Evolutionary conservation across 1,284 basidiomycete species (phyloP), one percentile per base, ranked within the genome.

Genomic region (Puccinia novopanici): DNA sequence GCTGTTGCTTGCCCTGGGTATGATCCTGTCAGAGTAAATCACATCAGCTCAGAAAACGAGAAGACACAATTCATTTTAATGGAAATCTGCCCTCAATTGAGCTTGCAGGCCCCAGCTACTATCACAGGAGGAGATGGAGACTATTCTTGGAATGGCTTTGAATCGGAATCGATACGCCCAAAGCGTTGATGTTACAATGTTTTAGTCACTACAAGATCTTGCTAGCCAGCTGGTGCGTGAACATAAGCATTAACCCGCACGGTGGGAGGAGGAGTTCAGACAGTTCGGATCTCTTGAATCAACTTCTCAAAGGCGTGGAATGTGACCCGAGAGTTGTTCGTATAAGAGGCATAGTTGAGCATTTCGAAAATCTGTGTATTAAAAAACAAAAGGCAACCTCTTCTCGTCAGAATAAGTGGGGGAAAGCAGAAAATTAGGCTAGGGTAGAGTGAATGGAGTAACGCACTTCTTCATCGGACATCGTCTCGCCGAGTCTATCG

Each of bases 381-480:
- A 37, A 34, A 15, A 42, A 50, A 40, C 37, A 70, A 45, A 6
- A 40, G n/a, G 54, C 24, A 27, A 59, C 1, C 27, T 48, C 24
- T 6, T 27, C 27, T 1, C 30, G 73, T 34, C 55, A 50, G n/a
- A 30, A 24, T 27, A 6, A 57, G 55, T 3, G 4, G 27, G n/a
- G 15, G 45, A 75, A n/a, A 42, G 37, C 0, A 6, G 17, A n/a
- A 42, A 3, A 48, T 10, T 1, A 24, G 55, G 12, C 30, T n/a
- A 59, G 15, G 15, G 17, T 19, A 19, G 15, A 27, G 24, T 27
- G 4, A n/a, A 27, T 24, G n/a, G n/a, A 37, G 55, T 4, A 4
- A 77, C 75, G 50, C 50, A 55, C 75, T n/a, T 77, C 75, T 22
- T 65, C 75, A 68, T 77, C 75, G 13, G 75, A 40, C 63, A 77